phyloP scores from a whole-genome alignment of 495 filamentous ascomycete genomes.

The Penicillium pancosmium region DNA sequence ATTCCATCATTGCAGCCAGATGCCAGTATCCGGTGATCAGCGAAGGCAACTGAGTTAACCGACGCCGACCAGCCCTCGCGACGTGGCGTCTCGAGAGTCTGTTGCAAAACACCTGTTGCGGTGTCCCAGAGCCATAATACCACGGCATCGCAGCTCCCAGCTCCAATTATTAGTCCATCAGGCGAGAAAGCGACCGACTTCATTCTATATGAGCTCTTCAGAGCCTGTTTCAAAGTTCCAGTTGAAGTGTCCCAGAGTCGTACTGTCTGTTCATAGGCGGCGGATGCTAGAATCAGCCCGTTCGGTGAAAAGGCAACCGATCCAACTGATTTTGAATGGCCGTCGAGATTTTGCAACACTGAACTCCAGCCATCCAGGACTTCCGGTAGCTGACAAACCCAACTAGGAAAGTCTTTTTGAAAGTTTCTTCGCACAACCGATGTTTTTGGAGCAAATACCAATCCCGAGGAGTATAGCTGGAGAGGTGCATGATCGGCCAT shows the following conservation, averaged over 20 bases:
- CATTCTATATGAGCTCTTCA: conserved; percentile 20
- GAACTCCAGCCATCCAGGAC: conserved; percentile 12
- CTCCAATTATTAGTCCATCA: conserved; percentile 29
- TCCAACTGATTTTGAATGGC: conserved; percentile 16
- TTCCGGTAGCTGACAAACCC: conserved; percentile 13
- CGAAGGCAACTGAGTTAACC: no score
- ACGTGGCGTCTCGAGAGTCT: conserved; percentile 27
- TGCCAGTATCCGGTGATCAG: no score
- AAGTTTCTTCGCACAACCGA: conserved; percentile 27
- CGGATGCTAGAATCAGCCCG: conserved; percentile 16
- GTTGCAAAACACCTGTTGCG: not conserved
- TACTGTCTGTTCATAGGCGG: conserved; percentile 13
- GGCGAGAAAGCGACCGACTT: conserved; percentile 29
- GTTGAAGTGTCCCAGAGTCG: conserved; percentile 8
- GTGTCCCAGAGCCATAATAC: not conserved
- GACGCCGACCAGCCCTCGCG: no score
- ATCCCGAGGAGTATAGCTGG: conserved; percentile 29
- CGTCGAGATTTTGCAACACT: conserved; percentile 21
- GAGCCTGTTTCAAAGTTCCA: not conserved
- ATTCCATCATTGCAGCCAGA: no score
- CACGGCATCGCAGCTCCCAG: conserved; percentile 25
- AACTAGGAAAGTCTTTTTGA: conserved; percentile 14
- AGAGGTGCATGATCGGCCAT: conserved; percentile 33
- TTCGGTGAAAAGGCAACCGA: conserved; percentile 27
- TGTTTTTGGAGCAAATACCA: conserved; percentile 38